phyloP scores from a whole-genome alignment of 2,329 filamentous ascomycete species.

The Catunica adiposa region DNA sequence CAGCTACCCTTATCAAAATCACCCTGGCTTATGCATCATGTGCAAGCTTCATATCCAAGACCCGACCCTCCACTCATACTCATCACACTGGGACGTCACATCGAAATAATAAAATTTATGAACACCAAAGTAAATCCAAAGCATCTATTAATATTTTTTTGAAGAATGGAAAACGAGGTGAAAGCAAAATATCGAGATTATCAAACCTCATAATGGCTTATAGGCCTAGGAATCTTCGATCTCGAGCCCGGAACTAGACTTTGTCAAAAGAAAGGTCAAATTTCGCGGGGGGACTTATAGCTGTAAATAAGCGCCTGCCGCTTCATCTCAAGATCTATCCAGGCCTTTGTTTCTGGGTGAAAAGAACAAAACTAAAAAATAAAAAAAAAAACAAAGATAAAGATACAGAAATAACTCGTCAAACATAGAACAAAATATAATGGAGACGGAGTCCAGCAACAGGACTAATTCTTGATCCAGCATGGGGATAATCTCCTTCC shows the following conservation, averaged over 20 bases:
- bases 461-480: not conserved
- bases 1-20: too few species aligned
- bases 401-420: constrained; percentile 1
- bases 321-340: not conserved
- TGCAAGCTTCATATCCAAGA: too few species aligned
- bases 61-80: too few species aligned
- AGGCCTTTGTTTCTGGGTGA: not conserved
- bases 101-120: too few species aligned
- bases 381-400: constrained; percentile 7
- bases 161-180: too few species aligned
- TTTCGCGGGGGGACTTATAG: constrained; percentile 11
- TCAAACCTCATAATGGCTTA: not conserved
- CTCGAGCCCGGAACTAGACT: constrained; percentile 6
- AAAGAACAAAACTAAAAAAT: constrained; percentile 7
- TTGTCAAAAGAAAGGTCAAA: constrained; percentile 13
- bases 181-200: too few species aligned
- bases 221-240: not conserved
- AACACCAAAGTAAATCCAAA: too few species aligned
- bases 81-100: too few species aligned
- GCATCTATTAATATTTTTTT: too few species aligned
- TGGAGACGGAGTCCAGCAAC: not conserved
- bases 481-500: not conserved
- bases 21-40: too few species aligned
- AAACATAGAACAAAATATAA: not conserved
- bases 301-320: constrained; percentile 12